Evolutionary conservation across 257 asterid genomes (phyloP).

Genomic region (Apocynum venetum): DNA sequence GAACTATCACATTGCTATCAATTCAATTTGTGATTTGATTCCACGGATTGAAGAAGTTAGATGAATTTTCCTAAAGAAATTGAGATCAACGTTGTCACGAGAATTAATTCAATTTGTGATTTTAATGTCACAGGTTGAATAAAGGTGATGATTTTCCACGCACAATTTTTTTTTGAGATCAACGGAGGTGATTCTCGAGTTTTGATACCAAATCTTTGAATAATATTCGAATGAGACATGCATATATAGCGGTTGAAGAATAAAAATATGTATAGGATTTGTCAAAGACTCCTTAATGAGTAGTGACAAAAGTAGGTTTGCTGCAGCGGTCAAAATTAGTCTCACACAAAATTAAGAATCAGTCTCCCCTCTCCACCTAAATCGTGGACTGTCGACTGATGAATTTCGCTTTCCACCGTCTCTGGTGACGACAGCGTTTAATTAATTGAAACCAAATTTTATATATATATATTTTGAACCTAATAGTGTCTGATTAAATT

Average conservation of each 20-base stretch:
- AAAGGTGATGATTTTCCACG: too few species aligned
- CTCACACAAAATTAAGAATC: not conserved
- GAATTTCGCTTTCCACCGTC: slow-evolving; percentile 6
- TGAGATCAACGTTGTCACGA: too few species aligned
- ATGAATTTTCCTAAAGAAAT: not conserved
- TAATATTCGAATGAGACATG: not conserved
- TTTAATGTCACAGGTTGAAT: too few species aligned
- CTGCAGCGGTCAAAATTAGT: not conserved
- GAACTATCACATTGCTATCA: too few species aligned
- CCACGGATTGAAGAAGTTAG: not conserved
- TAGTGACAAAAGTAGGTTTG: not conserved
- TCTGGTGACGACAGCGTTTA: not conserved
- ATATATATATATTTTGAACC: too few species aligned
- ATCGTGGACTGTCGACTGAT: slow-evolving; percentile 8
- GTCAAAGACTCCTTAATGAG: not conserved
- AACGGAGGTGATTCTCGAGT: not conserved
- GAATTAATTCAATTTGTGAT: too few species aligned
- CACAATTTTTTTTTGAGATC: not conserved
- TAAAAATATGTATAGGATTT: not conserved
- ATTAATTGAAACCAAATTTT: not conserved
- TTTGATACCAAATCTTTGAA: not conserved
- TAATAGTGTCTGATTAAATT: too few species aligned
- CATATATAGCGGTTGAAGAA: not conserved
- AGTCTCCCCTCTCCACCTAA: slow-evolving; percentile 6
- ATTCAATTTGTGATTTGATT: not conserved